phyloP scores from a whole-genome alignment of 225 moss, liverwort and hornwort genomes.

The Climacium dendroides region DNA sequence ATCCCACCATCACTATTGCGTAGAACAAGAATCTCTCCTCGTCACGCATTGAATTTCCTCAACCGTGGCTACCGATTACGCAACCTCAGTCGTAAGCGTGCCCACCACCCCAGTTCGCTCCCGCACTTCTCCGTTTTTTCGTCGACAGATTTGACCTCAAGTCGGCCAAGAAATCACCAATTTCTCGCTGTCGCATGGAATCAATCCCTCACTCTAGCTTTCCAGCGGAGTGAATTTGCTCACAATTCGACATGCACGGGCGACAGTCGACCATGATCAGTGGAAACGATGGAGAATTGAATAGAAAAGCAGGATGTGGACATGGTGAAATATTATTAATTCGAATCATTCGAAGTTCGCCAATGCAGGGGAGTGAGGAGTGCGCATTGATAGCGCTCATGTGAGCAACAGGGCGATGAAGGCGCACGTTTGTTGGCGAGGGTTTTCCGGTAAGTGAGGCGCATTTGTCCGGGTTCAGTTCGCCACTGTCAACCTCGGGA shows the following conservation, averaged over 20 bases:
- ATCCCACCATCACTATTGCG: background rate
- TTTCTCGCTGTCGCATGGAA: background rate
- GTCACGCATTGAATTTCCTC: background rate
- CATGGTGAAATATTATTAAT: background rate
- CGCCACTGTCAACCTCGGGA: no score
- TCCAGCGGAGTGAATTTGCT: background rate
- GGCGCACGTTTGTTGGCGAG: background rate
- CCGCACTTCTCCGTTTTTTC: background rate
- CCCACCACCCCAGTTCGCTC: background rate
- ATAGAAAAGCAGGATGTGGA: background rate
- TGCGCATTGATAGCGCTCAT: background rate
- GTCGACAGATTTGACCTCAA: background rate
- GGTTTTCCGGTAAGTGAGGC: background rate
- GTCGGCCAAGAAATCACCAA: background rate
- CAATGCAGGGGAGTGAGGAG: background rate
- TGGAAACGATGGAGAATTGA: background rate
- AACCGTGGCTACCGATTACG: background rate
- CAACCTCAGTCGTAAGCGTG: background rate
- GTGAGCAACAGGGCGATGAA: background rate
- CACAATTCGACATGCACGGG: background rate
- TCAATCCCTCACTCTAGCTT: background rate
- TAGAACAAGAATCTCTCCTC: background rate
- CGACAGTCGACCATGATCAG: background rate
- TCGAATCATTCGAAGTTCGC: background rate
- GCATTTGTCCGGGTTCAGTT: background rate